Conservation (phyloP, 768 basidiomycete species). For the Lyophyllum atratum region DNA sequence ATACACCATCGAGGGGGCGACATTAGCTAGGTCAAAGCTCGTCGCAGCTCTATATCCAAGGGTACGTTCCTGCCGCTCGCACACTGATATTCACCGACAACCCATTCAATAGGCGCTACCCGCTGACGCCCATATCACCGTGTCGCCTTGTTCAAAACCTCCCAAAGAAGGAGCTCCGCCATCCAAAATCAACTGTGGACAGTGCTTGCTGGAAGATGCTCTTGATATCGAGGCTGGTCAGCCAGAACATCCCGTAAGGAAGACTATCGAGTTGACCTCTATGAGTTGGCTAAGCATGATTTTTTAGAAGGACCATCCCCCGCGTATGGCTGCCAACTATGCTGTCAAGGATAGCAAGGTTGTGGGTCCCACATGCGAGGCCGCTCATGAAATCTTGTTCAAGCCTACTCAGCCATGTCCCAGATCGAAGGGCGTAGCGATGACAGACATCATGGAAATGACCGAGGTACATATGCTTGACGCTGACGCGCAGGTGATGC, state of each 20-base stretch:
- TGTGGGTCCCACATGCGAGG: neutral
- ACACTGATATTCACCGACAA: neutral
- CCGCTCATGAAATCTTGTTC: neutral
- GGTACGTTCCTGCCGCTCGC: neutral
- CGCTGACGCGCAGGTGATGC: neutral
- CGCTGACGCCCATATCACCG: neutral
- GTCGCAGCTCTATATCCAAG: neutral
- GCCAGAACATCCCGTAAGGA: neutral
- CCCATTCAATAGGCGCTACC: neutral
- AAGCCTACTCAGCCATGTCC: neutral
- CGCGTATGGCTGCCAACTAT: neutral
- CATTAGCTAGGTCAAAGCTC: neutral
- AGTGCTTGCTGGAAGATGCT: neutral
- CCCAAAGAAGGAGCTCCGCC: neutral
- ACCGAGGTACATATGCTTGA: neutral
- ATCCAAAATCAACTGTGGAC: neutral
- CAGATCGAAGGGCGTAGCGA: neutral
- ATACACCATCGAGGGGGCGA: neutral
- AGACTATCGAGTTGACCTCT: neutral
- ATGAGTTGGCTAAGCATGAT: neutral
- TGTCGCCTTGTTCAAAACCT: neutral
- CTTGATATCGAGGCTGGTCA: neutral
- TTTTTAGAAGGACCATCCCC: too few relatives aligned
- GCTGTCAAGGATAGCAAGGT: neutral
- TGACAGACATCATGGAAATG: slow-evolving; percentile 1